Conservation (phyloP, 2,329 filamentous ascomycete genomes). For the Escovopsis sp. region DNA sequence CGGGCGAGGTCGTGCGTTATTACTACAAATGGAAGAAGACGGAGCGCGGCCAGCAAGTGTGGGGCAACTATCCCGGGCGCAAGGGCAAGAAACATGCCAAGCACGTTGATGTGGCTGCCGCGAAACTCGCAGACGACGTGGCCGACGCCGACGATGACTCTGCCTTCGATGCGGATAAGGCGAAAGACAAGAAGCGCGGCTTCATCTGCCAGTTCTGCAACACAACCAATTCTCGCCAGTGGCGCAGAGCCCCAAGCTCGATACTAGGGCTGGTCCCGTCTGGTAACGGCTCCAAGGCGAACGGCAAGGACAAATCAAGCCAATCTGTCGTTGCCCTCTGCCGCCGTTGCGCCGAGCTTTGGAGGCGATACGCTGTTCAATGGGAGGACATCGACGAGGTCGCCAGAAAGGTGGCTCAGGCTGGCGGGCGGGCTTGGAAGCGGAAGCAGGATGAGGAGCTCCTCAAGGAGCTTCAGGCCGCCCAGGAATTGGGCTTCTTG, state of each 20-base stretch:
- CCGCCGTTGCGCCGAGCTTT: conserved; percentile 77
- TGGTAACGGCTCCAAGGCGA: conserved; percentile 38
- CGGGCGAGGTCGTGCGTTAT: conserved; percentile 71
- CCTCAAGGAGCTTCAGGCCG: conserved; percentile 52
- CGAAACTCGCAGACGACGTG: conserved; percentile 79
- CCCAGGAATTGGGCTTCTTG: conserved; percentile 40
- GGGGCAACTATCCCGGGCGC: conserved; percentile 74
- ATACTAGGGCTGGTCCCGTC: conserved; percentile 51
- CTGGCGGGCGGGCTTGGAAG: conserved; percentile 71
- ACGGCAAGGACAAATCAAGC: conserved; percentile 61
- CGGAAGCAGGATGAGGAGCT: conserved; percentile 85
- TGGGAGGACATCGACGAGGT: conserved; percentile 92
- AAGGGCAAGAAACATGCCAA: conserved; percentile 82
- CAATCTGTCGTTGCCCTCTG: conserved; percentile 73
- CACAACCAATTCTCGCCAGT: conserved; percentile 67
- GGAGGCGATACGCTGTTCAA: conserved; percentile 89
- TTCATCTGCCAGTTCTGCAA: conserved; percentile 93
- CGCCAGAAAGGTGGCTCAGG: conserved; percentile 67
- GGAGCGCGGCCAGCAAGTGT: conserved; percentile 67
- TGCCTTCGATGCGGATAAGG: conserved; percentile 84
- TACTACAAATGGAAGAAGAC: conserved; percentile 99
- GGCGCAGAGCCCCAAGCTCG: conserved; percentile 75
- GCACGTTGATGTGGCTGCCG: conserved; percentile 51
- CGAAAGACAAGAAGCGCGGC: conserved; percentile 57
- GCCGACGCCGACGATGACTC: conserved; percentile 90